Evolutionary conservation across 129 eudicot species (phyloP).

Genomic region (carrot (Daucus carota)): DNA sequence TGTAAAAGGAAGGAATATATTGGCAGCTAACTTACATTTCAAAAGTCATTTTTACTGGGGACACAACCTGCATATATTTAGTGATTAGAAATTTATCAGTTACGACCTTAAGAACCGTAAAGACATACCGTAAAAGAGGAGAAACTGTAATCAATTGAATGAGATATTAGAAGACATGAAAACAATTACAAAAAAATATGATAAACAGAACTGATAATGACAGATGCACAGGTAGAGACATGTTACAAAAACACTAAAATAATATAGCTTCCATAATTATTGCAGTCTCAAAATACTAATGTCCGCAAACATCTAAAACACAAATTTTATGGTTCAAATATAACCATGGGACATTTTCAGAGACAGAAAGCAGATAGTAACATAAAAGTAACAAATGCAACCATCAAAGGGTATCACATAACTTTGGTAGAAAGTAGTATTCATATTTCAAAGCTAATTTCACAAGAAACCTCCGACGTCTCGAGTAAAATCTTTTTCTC

Average conservation of each 20-base stretch:
- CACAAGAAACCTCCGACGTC: background rate
- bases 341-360: no score
- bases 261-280: background rate
- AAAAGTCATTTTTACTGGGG: conserved; percentile 67
- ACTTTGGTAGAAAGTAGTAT: background rate
- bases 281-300: background rate
- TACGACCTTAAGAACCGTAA: background rate
- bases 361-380: no score
- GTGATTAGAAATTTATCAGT: background rate
- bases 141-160: background rate
- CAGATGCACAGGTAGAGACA: background rate
- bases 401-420: no score
- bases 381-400: no score
- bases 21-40: conserved; percentile 37
- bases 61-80: conserved; percentile 42
- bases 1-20: background rate
- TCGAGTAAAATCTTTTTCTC: background rate
- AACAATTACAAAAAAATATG: background rate
- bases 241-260: background rate
- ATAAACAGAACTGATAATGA: background rate
- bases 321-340: background rate
- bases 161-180: background rate
- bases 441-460: background rate
- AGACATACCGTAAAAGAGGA: background rate
- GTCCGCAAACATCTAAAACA: background rate